These are phyloP conservation scores for Penicillium sp. DNA, from an alignment of 2,329 filamentous ascomycete species.

Conservation along the genomic window DNA sequence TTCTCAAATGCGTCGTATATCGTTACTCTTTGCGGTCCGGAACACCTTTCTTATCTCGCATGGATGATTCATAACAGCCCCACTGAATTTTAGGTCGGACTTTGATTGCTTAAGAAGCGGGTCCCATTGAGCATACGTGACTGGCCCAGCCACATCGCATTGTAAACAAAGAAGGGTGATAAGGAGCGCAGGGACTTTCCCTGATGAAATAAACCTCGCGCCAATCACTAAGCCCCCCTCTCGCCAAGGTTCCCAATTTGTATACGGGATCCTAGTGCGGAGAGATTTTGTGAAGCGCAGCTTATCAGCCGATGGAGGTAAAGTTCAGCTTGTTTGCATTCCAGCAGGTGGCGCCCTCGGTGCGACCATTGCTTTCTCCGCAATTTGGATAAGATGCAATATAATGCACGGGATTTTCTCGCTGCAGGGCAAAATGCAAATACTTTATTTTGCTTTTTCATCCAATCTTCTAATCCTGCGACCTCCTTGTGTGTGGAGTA, in stretches of 20 bases:
- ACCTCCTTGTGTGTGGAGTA: background rate
- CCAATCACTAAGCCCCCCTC: background rate
- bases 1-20: background rate
- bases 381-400: background rate
- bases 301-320: background rate
- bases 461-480: too few relatives aligned
- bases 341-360: background rate
- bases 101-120: background rate
- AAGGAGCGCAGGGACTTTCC: background rate
- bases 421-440: too few relatives aligned
- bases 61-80: background rate
- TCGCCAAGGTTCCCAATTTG: background rate
- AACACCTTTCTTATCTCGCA: background rate
- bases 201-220: background rate
- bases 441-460: too few relatives aligned
- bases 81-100: background rate
- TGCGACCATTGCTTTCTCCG: constrained; percentile 1
- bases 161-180: background rate
- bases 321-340: background rate
- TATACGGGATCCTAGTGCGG: background rate
- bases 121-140: background rate
- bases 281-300: background rate
- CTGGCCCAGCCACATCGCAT: background rate
- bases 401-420: too few relatives aligned
- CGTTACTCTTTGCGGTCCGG: constrained; percentile 1